Percentiles rank a stretch among this genome's conserved stretches.
phyloP scores from a whole-genome alignment of 768 basidiomycete species.

The Serpula lacrymans region DNA sequence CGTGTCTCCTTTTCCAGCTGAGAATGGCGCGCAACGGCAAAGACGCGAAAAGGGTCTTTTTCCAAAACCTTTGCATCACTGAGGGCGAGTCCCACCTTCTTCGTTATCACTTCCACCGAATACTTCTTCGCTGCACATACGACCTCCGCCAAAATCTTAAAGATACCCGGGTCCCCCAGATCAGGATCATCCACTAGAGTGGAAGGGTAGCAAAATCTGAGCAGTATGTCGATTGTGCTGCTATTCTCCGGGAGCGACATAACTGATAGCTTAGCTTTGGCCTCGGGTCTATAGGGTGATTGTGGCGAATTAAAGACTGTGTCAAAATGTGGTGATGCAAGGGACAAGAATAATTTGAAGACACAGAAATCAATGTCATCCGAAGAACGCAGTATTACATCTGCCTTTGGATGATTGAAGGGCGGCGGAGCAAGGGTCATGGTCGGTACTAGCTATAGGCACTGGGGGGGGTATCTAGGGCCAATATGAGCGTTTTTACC shows the following conservation, averaged over 20 bases:
- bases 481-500: no score
- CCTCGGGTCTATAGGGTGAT: not conserved
- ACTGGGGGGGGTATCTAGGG: no score
- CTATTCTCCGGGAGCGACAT: constrained; percentile 9
- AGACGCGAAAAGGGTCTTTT: constrained; percentile 19
- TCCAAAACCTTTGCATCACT: constrained; percentile 8
- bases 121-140: constrained; percentile 38
- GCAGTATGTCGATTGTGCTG: constrained; percentile 10
- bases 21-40: constrained; percentile 23
- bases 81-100: constrained; percentile 14
- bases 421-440: not conserved
- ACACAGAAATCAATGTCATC: constrained; percentile 16
- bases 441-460: no score
- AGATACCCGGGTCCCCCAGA: no score
- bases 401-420: constrained; percentile 5
- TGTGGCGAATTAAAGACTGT: constrained; percentile 1
- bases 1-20: constrained; percentile 15
- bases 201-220: constrained; percentile 14
- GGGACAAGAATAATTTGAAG: constrained; percentile 20
- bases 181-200: not conserved
- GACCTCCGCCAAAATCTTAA: no score
- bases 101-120: constrained; percentile 34
- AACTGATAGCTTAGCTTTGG: constrained; percentile 2
- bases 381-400: constrained; percentile 13
- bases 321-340: constrained; percentile 18